Base-by-base conservation (phyloP, 495 filamentous ascomycete species). In the Echria macrotheca region DNA sequence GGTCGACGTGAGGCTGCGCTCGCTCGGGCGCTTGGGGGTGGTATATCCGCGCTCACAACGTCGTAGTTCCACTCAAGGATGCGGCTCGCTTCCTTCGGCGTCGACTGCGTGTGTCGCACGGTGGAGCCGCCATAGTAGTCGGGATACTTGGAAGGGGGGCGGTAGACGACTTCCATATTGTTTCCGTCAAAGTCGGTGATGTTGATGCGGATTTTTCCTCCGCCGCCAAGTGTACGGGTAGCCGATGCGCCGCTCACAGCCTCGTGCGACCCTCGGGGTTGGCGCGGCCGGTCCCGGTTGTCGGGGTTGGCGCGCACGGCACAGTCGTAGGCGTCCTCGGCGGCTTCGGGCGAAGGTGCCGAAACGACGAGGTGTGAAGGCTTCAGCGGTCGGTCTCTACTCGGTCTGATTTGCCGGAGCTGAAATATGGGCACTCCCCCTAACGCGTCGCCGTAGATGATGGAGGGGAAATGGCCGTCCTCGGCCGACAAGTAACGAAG, bases 401-500 rank as follows among this genome's bases (percentile, higher is more conserved):
- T 42, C 9, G 54, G 37, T 17, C 44, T 29, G 19, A 64, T 58
- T 46, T 68, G 59, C 15, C 61, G 65, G 31, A 76, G 57, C 49
- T 69, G 60, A 32, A 79, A 73, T 9, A 72, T 28, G 1, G 68
- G 63, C 15, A 49, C 46, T 36, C 45, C 39, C 8, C 52, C 45
- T 12, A 33, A 25, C 5, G 58, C 48, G 24, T 53, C 45, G 15
- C 68, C 69, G 50, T 55, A 71, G 11, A 52, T 55, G 29, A 64
- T 50, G 9, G 61, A 60, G 9, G 67, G 56, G 26, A 61, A 61
- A 38, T 63, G 59, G 10, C 65, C 62, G 49, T 66, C 55, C 14
- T 67, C 66, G 9, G 62, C 59, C 6, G 60, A 67, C 15, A 90
- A 75, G 63, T 80, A 94, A 41, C 76, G 76, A 47, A 93, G 82